Conservation (phyloP, 2,329 filamentous ascomycete genomes). For the Chaetomium strumarium region DNA sequence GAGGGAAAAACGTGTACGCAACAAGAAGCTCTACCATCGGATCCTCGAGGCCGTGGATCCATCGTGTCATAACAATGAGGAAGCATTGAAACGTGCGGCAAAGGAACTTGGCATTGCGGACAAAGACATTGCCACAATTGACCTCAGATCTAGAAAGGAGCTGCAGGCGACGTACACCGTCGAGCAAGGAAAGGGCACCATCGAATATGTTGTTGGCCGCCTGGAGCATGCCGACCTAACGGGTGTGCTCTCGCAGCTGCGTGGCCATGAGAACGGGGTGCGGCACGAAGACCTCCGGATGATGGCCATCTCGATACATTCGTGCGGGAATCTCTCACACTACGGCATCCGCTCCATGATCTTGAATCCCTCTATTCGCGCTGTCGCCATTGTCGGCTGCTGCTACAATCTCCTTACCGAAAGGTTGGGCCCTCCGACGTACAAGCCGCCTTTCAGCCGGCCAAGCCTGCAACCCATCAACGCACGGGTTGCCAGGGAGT, state of each 20-base stretch:
- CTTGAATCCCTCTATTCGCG: constrained; percentile 75
- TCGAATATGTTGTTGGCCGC: constrained; percentile 72
- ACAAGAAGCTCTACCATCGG: constrained; percentile 71
- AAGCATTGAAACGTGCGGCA: constrained; percentile 32
- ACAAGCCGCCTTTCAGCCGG: constrained; percentile 73
- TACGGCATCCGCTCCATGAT: constrained; percentile 83
- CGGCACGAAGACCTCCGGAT: constrained; percentile 44
- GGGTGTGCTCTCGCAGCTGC: constrained; percentile 59
- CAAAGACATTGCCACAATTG: constrained; percentile 31
- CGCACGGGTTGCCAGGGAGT: constrained; percentile 62
- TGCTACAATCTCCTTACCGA: constrained; percentile 97
- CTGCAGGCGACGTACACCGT: constrained; percentile 48
- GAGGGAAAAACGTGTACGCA: constrained; percentile 67
- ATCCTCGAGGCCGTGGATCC: constrained; percentile 40
- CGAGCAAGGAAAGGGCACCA: constrained; percentile 59
- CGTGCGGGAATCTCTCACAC: constrained; percentile 95
- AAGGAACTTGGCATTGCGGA: constrained; percentile 27
- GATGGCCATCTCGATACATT: constrained; percentile 93
- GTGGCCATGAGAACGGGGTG: constrained; percentile 35
- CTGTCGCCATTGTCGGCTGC: constrained; percentile 94
- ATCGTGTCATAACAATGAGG: constrained; percentile 38
- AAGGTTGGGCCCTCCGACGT: constrained; percentile 76
- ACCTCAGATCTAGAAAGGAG: constrained; percentile 47
- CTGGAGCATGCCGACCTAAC: constrained; percentile 68
- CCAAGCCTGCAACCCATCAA: constrained; percentile 61